Conservation (phyloP, 2,329 filamentous ascomycete species). For the Colletotrichum sp. region DNA sequence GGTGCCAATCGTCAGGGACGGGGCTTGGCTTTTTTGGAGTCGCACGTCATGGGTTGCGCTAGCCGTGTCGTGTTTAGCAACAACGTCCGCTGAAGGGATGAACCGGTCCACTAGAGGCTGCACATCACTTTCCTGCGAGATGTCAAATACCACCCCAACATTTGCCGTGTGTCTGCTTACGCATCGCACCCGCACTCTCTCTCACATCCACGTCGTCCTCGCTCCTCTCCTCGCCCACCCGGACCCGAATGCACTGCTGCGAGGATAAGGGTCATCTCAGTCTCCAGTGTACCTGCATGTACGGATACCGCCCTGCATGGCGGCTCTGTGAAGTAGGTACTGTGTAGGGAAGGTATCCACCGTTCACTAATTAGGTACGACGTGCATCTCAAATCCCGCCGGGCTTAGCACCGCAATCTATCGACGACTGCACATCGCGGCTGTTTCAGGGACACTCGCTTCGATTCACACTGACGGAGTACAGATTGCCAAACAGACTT, state of each 20-base stretch:
- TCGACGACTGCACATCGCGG: conserved; percentile 1
- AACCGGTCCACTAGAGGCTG: background rate
- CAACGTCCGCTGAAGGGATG: background rate
- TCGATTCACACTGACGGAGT: background rate
- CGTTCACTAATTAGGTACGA: background rate
- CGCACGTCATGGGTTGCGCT: conserved; percentile 2
- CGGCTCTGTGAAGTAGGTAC: conserved; percentile 11
- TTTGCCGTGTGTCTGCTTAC: background rate
- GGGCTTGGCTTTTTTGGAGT: background rate
- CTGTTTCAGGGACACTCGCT: conserved; percentile 16
- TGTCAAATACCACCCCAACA: background rate
- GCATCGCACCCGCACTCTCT: background rate
- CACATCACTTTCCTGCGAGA: background rate
- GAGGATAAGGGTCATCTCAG: background rate
- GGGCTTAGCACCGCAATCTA: background rate
- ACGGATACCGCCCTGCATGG: background rate
- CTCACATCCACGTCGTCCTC: background rate
- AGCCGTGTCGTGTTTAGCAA: conserved; percentile 1
- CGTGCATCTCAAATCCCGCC: background rate
- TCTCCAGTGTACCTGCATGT: background rate
- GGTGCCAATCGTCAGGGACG: background rate
- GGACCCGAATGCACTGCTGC: background rate
- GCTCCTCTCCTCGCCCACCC: background rate
- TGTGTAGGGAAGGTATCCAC: background rate
- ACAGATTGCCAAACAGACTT: background rate